These are phyloP conservation scores for Ulmus americana DNA, from an alignment of 331 rosid genomes.

Conservation along the genomic window DNA sequence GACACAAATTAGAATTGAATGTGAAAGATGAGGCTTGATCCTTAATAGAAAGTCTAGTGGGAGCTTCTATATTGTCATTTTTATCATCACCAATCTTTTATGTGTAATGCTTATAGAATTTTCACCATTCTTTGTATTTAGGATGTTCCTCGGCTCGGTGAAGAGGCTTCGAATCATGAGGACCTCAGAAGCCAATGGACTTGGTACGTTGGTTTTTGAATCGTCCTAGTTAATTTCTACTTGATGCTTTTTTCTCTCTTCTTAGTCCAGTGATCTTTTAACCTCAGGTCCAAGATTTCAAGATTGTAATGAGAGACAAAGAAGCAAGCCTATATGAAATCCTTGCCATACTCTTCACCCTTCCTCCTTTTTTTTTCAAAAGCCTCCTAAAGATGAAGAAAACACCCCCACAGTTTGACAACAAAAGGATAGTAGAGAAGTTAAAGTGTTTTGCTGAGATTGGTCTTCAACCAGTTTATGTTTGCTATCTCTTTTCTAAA, in stretches of 20 bases:
- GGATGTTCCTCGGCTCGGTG: constrained; percentile 65
- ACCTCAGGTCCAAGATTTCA: constrained; percentile 51
- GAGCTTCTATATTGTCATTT: too few species aligned
- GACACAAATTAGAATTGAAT: too few species aligned
- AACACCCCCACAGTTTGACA: constrained; percentile 31
- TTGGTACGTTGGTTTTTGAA: constrained; percentile 34
- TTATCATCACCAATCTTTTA: not conserved
- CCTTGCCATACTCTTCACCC: not conserved
- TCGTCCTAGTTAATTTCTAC: not conserved
- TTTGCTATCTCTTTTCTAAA: constrained; percentile 27
- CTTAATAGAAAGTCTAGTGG: too few species aligned
- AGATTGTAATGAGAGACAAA: constrained; percentile 44
- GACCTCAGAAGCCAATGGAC: constrained; percentile 66
- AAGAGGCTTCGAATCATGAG: constrained; percentile 72
- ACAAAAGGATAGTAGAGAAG: constrained; percentile 36
- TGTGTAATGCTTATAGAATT: not conserved
- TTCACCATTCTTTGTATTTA: constrained; percentile 15
- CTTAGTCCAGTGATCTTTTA: constrained; percentile 8
- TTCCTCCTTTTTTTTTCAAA: constrained; percentile 8
- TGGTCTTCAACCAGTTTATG: constrained; percentile 35
- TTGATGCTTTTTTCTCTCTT: not conserved
- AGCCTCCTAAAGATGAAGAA: constrained; percentile 24
- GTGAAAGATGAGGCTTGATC: too few species aligned
- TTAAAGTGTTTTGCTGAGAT: constrained; percentile 30
- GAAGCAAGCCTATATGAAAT: constrained; percentile 41